phyloP scores from a whole-genome alignment of 2,329 filamentous ascomycete genomes.

The Truncatella angustata region DNA sequence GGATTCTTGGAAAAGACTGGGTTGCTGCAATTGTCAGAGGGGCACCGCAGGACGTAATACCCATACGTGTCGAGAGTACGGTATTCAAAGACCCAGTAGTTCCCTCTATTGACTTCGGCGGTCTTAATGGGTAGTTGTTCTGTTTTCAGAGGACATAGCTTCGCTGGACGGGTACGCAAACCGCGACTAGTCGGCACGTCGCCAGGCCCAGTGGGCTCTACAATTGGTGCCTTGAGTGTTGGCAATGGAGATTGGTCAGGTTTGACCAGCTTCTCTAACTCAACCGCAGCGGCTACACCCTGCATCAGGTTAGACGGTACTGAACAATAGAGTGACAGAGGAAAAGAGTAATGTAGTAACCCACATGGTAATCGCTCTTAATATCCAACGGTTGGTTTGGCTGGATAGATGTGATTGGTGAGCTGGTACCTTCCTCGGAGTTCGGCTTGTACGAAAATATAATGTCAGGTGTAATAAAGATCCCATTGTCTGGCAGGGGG shows the following conservation, averaged over 20 bases:
- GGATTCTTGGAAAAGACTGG: constrained; percentile 13
- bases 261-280: neutral
- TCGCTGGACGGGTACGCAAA: neutral
- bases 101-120: constrained; percentile 2
- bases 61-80: neutral
- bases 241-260: neutral
- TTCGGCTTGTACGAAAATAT: constrained; percentile 1
- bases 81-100: constrained; percentile 13
- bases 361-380: neutral
- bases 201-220: neutral
- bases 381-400: neutral
- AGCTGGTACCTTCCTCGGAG: neutral
- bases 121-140: constrained; percentile 1
- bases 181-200: neutral
- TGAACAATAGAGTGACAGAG: neutral
- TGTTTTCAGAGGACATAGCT: neutral
- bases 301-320: neutral
- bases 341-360: no score
- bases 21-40: constrained; percentile 7
- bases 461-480: neutral
- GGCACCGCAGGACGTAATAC: constrained; percentile 11
- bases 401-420: neutral
- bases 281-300: neutral
- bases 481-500: neutral
- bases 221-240: neutral